phyloP scores from a whole-genome alignment of 2,329 filamentous ascomycete genomes.

The Clonostachys solani region DNA sequence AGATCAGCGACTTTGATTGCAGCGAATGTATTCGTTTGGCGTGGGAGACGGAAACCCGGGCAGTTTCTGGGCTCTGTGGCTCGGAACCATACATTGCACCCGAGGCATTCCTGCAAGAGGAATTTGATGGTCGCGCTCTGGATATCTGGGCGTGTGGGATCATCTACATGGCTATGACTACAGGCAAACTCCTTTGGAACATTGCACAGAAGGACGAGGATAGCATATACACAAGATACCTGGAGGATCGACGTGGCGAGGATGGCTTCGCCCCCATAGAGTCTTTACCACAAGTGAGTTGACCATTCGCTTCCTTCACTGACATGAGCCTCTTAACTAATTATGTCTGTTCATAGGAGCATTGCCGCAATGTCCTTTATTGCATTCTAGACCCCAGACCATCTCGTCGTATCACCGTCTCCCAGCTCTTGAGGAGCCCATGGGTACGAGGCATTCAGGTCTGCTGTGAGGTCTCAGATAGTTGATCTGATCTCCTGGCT shows the following conservation, averaged over 20 bases:
- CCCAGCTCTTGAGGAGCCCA: constrained; percentile 95
- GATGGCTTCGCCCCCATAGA: constrained; percentile 96
- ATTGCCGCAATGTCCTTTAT: constrained; percentile 98
- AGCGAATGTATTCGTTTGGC: constrained; percentile 99
- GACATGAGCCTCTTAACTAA: constrained; percentile 7
- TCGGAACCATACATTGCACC: constrained; percentile 97
- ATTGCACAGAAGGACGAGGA: constrained; percentile 97
- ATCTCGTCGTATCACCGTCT: constrained; percentile 85
- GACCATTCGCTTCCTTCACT: not conserved
- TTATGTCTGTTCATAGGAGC: constrained; percentile 55
- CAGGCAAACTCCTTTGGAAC: constrained; percentile 91
- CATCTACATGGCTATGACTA: constrained; percentile 99
- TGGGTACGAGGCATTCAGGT: constrained; percentile 98
- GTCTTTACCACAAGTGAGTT: constrained; percentile 36
- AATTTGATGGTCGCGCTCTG: constrained; percentile 96
- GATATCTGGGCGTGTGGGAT: constrained; percentile 98
- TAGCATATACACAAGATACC: constrained; percentile 92
- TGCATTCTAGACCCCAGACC: constrained; percentile 96
- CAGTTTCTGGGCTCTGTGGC: constrained; percentile 95
- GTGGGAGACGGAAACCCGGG: constrained; percentile 97
- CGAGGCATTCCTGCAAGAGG: constrained; percentile 90
- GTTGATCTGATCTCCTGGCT: too few relatives aligned
- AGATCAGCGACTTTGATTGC: constrained; percentile 98
- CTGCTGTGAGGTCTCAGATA: constrained; percentile 39
- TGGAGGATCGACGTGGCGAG: constrained; percentile 89